phyloP scores from a whole-genome alignment of 1,284 basidiomycete species.

The Cutaneotrichosporon mucoides region DNA sequence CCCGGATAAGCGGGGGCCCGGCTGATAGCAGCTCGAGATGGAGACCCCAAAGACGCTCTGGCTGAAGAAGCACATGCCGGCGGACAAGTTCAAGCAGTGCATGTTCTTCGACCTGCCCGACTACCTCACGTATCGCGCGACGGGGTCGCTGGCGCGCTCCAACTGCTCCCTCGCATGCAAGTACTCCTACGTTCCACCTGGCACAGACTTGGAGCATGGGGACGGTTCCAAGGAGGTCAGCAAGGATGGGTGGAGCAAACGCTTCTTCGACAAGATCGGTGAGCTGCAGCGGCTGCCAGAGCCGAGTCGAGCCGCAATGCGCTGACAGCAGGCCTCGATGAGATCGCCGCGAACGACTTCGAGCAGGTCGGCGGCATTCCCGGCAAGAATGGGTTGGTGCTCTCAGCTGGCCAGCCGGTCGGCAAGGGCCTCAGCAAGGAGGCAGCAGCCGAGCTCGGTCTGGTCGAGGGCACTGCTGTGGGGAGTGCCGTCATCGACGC shows the following conservation, averaged over 20 bases:
- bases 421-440: conserved; percentile 73
- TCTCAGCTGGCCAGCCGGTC: conserved; percentile 89
- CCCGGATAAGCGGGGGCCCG: too few species aligned
- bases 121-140: conserved; percentile 91
- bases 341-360: conserved; percentile 59
- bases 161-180: conserved; percentile 95
- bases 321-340: conserved; percentile 29
- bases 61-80: conserved; percentile 84
- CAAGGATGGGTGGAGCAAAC: conserved; percentile 72
- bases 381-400: conserved; percentile 58
- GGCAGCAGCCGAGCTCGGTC: conserved; percentile 79
- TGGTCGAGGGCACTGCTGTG: conserved; percentile 84
- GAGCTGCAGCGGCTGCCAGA: conserved; percentile 9
- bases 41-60: conserved; percentile 95
- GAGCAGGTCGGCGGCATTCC: conserved; percentile 71
- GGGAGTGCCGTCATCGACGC: conserved; percentile 95
- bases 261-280: conserved; percentile 81
- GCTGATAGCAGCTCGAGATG: conserved; percentile 74
- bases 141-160: conserved; percentile 71
- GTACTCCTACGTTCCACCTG: conserved; percentile 86
- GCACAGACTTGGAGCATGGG: conserved; percentile 42
- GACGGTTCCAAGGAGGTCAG: conserved; percentile 44
- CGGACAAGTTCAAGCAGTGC: conserved; percentile 69
- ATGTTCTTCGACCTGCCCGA: conserved; percentile 98
- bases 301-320: too few species aligned